Evolutionary conservation across 164 flowering plant species (phyloP), one percentile per base, ranked within the genome.

Genomic region (Buxus sempervirens): DNA sequence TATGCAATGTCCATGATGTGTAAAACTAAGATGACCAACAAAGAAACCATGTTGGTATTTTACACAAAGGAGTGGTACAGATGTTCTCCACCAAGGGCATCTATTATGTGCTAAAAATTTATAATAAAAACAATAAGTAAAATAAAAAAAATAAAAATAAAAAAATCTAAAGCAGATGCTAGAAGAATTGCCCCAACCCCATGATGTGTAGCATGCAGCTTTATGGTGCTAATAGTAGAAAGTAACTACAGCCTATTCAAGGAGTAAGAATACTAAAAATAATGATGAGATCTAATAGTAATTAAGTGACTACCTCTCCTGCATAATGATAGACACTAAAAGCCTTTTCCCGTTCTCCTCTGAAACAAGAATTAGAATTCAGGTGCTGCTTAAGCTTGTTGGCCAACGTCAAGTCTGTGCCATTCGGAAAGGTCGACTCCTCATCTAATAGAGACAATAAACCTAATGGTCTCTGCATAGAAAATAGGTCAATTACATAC

Each of bases 351-450:
- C 96, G 79, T 68, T 85, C 96, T 79, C 92, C 95, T 78, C 82
- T 84, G 78, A 91, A 96, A 73, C 87, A 87, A 54, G 87, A 73
- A 78, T 90, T 90, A 38, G 96, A 84, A 64, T 76, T 78, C 71
- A 96, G 77, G 82, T 93, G 98, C 76, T 91, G 92, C 84, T 89
- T 91, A 27, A 95, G 98, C 84, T 95, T 95, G 83, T 90, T 83
- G 36, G 97, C 98, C 68, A 95, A 86, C 27, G 96, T 88, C 82
- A 91, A 77, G 66, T 96, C 99, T 24, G 97, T 91, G 36, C 93
- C 97, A 81, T 96, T 96, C 51, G 99, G 98, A 62, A 96, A 93
- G n/a, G 95, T 96, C 60, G 99, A 93, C 81, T 96, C 99, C 77
- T 95, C 99, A 75, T 95, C 98, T 66, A 95, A 79, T 60, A 95